Evolutionary conservation across 2,329 filamentous ascomycete species (phyloP), one percentile per base, ranked within the genome.

Genomic region (Xylaria sp.): DNA sequence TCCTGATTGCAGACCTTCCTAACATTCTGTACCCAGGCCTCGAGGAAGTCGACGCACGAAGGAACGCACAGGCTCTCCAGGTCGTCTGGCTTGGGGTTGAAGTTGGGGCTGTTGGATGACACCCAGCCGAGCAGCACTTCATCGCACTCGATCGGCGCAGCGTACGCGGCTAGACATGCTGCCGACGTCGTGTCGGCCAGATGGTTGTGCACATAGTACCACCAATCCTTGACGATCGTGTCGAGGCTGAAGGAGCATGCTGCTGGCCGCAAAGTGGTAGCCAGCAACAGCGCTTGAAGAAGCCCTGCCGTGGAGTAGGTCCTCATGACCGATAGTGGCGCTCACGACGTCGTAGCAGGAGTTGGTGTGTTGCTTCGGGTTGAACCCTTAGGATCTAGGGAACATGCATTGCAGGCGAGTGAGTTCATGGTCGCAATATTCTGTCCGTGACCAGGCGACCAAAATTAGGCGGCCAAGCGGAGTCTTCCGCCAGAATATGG

Each of bases 201-300:
- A 57, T 73, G 71, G 47, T 70, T 72, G 56, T 68, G 63, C 57
- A 68, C 68, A 41, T 73, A 74, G 58, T 70, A 68, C 72, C 71
- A 74, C 11, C 35, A 60, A 51, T 71, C 72, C 29, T 65, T 69
- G 23, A 71, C 71, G 52, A 66, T 62, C 27, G 58, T 68, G 56
- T 75, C 66, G 55, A 75, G 70, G 41, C 66, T 72, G 65, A 74
- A 76, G 70, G 60, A 84, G 53, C 51, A 52, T 4, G 55, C n/a
- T n/a, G 56, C 60, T 9, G 41, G 63, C n/a, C 41, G 56, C 19
- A 46, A 37, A 2, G 51, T 40, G 40, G 19, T 23, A 3, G 40
- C 43, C 7, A 48, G 43, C 2, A 56, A 23, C 54, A 56, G 43
- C 6, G 43, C 35, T 31, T 23, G 43, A 23, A 41, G 23, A n/a